These are phyloP conservation scores for Macrolepiota dolichaula DNA, from an alignment of 768 basidiomycete species.

Conservation along the genomic window DNA sequence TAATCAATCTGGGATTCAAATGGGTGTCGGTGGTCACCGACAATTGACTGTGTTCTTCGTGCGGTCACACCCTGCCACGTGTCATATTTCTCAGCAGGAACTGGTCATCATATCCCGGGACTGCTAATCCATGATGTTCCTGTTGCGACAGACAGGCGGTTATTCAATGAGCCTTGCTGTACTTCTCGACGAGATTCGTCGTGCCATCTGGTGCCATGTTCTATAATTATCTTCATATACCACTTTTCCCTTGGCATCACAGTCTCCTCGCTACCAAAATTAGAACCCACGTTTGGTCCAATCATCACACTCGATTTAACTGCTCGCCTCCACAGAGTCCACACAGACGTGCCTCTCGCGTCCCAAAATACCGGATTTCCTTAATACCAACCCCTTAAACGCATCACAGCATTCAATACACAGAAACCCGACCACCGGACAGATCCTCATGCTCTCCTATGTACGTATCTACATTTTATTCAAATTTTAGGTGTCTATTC, in stretches of 20 bases:
- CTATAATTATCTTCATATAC: background rate
- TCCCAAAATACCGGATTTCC: background rate
- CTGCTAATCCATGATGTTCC: too few species aligned
- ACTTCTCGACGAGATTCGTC: background rate
- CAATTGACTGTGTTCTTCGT: too few species aligned
- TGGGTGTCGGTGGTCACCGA: too few species aligned
- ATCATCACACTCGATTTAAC: background rate
- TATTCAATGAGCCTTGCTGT: background rate
- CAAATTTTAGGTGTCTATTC: background rate
- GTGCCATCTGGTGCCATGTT: too few species aligned
- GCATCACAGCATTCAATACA: background rate
- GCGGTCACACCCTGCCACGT: too few species aligned
- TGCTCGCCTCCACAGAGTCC: background rate
- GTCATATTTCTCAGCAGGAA: too few species aligned
- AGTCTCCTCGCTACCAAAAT: background rate
- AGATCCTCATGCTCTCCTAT: background rate
- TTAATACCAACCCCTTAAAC: background rate
- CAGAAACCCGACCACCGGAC: background rate
- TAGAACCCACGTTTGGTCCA: background rate
- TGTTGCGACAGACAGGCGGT: too few species aligned
- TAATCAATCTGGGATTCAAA: too few species aligned
- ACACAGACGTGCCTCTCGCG: background rate
- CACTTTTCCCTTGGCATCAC: background rate
- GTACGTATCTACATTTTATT: background rate
- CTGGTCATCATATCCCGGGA: too few species aligned